These are phyloP conservation scores for Rubia peregrina DNA, from an alignment of 305 asterid species.

Conservation along the genomic window DNA sequence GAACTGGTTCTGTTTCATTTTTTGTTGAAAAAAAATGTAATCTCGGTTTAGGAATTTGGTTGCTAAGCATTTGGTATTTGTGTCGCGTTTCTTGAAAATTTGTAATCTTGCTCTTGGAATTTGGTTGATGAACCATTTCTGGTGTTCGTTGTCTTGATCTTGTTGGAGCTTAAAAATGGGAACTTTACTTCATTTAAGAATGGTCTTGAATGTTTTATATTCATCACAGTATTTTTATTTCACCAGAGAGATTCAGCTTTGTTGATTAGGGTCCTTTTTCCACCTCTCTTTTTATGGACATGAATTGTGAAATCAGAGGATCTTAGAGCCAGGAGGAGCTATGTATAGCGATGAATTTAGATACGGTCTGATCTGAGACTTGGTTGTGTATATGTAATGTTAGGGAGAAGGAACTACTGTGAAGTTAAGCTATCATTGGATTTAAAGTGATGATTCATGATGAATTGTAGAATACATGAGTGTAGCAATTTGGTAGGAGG, in stretches of 20 bases:
- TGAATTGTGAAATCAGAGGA: neutral
- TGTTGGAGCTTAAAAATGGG: constrained; percentile 4
- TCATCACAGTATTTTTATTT: too few relatives aligned
- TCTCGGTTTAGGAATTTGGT: neutral
- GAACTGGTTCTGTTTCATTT: neutral
- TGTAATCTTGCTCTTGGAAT: neutral
- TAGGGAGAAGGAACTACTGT: neutral
- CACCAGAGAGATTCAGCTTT: too few relatives aligned
- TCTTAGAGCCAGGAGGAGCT: neutral
- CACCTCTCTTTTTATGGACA: neutral
- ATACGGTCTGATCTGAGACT: neutral
- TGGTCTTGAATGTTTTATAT: neutral
- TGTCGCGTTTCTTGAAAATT: neutral
- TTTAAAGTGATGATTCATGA: neutral
- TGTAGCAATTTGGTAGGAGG: neutral
- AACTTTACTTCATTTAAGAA: neutral
- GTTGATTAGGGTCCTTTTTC: too few relatives aligned
- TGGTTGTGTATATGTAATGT: neutral
- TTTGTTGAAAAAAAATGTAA: neutral
- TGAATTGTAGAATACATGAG: neutral
- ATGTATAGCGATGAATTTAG: neutral
- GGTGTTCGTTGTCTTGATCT: neutral
- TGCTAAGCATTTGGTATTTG: neutral
- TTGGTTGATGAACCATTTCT: neutral
- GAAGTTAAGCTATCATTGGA: neutral